A percentile compares a stretch with the other conserved stretches of the same genome.
Evolutionary conservation across 2,329 filamentous ascomycete species (phyloP).

Genomic region (Calonectria montana): DNA sequence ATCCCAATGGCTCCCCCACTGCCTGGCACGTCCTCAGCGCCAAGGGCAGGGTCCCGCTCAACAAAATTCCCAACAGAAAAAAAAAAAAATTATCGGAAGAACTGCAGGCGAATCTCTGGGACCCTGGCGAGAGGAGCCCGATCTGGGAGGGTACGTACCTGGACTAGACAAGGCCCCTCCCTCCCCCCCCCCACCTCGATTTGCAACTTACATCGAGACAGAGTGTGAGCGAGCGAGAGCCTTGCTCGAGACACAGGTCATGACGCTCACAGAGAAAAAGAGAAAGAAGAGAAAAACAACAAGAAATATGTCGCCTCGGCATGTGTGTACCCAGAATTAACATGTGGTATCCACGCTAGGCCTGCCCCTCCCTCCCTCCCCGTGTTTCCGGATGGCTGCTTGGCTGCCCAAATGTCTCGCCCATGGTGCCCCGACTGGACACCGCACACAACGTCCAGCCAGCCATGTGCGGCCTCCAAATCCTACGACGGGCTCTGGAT

Average conservation of each 20-base stretch:
- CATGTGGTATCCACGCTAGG: conserved; percentile 10
- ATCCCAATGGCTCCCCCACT: background rate
- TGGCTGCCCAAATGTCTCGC: background rate
- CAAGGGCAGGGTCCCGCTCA: conserved; percentile 42
- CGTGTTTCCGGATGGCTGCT: background rate
- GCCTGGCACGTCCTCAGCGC: conserved; percentile 15
- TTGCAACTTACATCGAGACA: conserved; percentile 1
- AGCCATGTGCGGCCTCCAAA: background rate
- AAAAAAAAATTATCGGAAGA: conserved; percentile 29
- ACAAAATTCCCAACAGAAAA: conserved; percentile 54
- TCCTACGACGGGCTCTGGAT: background rate
- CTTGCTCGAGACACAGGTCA: background rate
- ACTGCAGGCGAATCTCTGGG: conserved; percentile 25
- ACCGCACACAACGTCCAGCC: background rate
- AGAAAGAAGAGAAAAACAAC: background rate
- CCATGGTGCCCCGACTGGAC: background rate
- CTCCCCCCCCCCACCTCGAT: background rate
- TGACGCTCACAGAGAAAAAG: background rate
- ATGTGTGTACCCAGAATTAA: background rate
- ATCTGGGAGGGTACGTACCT: conserved; percentile 23
- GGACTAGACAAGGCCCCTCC: background rate
- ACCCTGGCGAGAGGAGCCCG: conserved; percentile 16
- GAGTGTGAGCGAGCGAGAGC: background rate
- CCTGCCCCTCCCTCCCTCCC: background rate
- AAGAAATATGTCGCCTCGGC: conserved; percentile 17